Percentiles rank a stretch among this genome's conserved stretches.
phyloP scores from a whole-genome alignment of 257 asterid genomes.

The Solanum megistacrolobum region DNA sequence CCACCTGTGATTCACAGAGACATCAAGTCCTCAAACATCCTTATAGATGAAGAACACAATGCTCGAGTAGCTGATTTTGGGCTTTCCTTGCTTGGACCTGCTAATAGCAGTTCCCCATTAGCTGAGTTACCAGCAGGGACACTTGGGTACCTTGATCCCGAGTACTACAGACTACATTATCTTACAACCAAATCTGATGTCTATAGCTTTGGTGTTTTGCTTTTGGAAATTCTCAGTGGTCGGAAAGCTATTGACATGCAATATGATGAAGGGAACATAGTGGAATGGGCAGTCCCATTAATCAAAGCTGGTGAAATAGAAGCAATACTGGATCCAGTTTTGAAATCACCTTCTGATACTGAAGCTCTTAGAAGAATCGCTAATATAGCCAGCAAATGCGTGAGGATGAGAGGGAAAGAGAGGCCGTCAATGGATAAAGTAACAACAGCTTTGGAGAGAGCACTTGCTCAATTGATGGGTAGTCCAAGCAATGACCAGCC shows the following conservation, averaged over 20 bases:
- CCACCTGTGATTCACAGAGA: conserved; percentile 95
- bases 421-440: conserved; percentile 96
- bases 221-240: conserved; percentile 73
- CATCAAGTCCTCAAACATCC: conserved; percentile 82
- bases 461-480: conserved; percentile 79
- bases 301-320: conserved; percentile 61
- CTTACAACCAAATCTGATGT: conserved; percentile 87
- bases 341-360: conserved; percentile 50
- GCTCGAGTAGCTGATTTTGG: conserved; percentile 95
- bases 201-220: conserved; percentile 83
- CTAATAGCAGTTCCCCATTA: conserved; percentile 78
- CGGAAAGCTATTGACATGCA: conserved; percentile 89
- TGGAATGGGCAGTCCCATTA: conserved; percentile 92
- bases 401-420: conserved; percentile 89
- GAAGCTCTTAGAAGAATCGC: conserved; percentile 74
- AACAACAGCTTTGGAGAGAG: conserved; percentile 73
- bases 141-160: conserved; percentile 89
- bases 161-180: conserved; percentile 78
- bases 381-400: conserved; percentile 72
- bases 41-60: conserved; percentile 87
- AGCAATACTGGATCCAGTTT: conserved; percentile 48
- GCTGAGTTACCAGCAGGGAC: conserved; percentile 93
- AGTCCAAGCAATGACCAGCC: conserved; percentile 87
- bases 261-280: conserved; percentile 80
- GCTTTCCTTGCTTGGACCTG: conserved; percentile 73